A percentile compares a stretch with the other conserved stretches of the same genome.
These are phyloP conservation scores for Xylariales sp. DNA, from an alignment of 2,329 filamentous ascomycete genomes.

Conservation along the genomic window DNA sequence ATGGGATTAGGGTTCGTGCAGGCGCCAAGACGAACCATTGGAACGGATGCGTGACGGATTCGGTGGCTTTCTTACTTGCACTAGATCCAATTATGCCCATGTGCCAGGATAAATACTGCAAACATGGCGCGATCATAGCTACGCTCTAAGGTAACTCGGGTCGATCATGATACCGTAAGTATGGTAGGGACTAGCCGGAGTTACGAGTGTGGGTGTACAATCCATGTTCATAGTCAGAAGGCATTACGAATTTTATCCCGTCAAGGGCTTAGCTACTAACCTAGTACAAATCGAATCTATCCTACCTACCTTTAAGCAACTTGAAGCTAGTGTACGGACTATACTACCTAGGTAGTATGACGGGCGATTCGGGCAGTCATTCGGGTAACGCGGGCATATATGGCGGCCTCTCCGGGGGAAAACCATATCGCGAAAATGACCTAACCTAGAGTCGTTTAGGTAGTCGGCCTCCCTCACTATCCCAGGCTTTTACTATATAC, in stretches of 20 bases:
- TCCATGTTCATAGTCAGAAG: no score
- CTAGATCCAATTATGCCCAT: constrained; percentile 1
- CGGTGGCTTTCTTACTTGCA: not conserved
- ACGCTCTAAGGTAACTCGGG: no score
- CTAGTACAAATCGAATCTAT: no score
- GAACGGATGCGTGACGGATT: not conserved
- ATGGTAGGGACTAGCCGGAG: no score
- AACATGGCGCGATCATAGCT: not conserved
- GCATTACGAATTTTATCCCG: not conserved
- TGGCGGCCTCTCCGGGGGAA: not conserved
- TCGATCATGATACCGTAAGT: constrained; percentile 3
- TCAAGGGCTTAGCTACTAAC: no score
- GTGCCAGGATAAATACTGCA: not conserved
- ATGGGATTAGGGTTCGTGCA: constrained; percentile 18
- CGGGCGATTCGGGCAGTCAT: no score
- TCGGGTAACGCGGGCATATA: not conserved
- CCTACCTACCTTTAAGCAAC: not conserved
- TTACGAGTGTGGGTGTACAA: no score
- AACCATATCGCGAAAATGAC: no score
- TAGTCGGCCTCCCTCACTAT: no score
- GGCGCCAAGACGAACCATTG: constrained; percentile 24
- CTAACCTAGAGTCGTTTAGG: no score
- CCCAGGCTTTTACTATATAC: no score
- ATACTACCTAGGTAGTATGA: no score
- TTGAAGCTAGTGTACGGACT: not conserved